Percentiles rank a stretch among this genome's conserved stretches.
Evolutionary conservation across 2,329 filamentous ascomycete species (phyloP).

Genomic region (Calonectria pseudoturangicola): DNA sequence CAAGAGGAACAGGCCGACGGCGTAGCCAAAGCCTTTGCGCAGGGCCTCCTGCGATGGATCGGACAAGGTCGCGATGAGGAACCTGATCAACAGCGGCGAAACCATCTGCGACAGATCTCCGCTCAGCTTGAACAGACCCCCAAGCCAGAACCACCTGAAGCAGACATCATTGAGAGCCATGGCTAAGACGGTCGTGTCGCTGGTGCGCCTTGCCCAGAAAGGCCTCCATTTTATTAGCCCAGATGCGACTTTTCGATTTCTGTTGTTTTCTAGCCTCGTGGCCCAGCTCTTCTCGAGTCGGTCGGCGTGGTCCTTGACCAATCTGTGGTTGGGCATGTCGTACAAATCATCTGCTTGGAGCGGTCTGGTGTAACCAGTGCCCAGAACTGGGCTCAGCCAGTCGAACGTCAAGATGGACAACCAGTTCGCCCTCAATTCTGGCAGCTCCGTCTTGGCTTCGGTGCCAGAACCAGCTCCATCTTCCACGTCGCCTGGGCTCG

Average conservation of each 20-base stretch:
- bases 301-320: conserved; percentile 6
- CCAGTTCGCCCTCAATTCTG: conserved; percentile 7
- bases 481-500: not conserved
- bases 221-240: conserved; percentile 11
- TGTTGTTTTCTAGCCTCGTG: not conserved
- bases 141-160: conserved; percentile 17
- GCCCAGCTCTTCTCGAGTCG: not conserved
- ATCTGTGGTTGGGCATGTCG: conserved; percentile 2
- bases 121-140: not conserved
- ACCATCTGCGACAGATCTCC: conserved; percentile 11
- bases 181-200: conserved; percentile 2
- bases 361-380: conserved; percentile 11
- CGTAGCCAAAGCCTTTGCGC: conserved; percentile 31
- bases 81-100: conserved; percentile 10
- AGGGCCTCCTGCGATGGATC: conserved; percentile 1
- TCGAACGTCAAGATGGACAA: conserved; percentile 1
- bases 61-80: not conserved
- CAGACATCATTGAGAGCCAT: conserved; percentile 10
- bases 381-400: not conserved
- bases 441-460: not conserved
- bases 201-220: conserved; percentile 4
- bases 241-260: not conserved
- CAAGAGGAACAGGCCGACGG: conserved; percentile 51
- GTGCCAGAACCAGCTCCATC: not conserved
- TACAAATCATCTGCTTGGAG: conserved; percentile 14